Evolutionary conservation across 139 green algal species (phyloP), one percentile per base, ranked within the genome.

Genomic region (Ulvella scutata): DNA sequence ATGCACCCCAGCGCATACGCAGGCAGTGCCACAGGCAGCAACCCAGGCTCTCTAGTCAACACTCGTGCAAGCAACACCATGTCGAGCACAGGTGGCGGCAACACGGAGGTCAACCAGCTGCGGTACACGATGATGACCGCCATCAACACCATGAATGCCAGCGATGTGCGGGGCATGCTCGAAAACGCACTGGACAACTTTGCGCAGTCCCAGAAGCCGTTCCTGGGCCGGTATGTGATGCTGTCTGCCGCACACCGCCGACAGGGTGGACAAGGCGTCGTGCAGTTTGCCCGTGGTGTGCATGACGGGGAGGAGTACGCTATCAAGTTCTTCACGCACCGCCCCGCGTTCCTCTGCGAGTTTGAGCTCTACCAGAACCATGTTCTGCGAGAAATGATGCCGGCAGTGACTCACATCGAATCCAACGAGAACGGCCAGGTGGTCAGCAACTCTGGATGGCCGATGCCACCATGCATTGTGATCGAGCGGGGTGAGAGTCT

Each of bases 291-390:
- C 13, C 51, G 51, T 26, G 17, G 17, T 26, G 20, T 67, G 51
- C 51, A 23, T 23, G 51, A 67, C 17, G 51, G 51, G 7, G 51
- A 67, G 51, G 51, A 67, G 51, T 67, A 67, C 51, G 51, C 51
- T 13, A 67, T 67, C 51, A 67, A 67, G 51, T 67, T 67, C 51
- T 67, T 67, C 51, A 67, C 51, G 51, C 51, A 67, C n/a, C 51
- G 51, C 51, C 6, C 51, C 51, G 51, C 51, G 51, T 67, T 67
- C 33, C n/a, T 36, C 51, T 26, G 51, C 20, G 51, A 67, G 51
- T 29, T 34, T 29, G 51, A 67, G 51, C 51, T 67, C 0, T 67
- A 67, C 51, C 31, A 26, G n/a, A 67, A 67, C 17, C 51, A n/a
- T 6, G 51, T 67, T 6, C 51, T 67, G 10, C 51, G 51, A 10